Evolutionary conservation across 441 rosid species (phyloP).

Genomic region (Gossypium aridum): DNA sequence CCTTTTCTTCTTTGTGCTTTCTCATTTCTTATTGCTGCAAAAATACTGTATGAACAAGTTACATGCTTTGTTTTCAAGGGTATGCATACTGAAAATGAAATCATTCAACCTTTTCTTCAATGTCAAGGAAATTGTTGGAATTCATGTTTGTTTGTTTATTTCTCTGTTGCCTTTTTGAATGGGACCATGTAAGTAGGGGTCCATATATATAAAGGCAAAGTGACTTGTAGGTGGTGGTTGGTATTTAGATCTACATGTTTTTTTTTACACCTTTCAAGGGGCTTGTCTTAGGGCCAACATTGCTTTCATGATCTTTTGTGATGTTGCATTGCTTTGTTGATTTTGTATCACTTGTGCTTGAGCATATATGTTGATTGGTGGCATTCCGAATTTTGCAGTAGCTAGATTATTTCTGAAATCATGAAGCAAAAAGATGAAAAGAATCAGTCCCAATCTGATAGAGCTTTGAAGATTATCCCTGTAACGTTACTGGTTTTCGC

Average conservation of each 20-base stretch:
- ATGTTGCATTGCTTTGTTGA: background rate
- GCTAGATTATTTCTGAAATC: constrained; percentile 10
- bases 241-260: background rate
- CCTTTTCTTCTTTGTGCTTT: background rate
- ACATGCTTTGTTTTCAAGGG: background rate
- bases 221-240: constrained; percentile 1
- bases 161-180: constrained; percentile 19
- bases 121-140: constrained; percentile 31
- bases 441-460: constrained; percentile 39
- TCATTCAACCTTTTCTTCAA: constrained; percentile 27
- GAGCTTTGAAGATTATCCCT: constrained; percentile 42
- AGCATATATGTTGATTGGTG: background rate
- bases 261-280: background rate
- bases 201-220: constrained; percentile 25
- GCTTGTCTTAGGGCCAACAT: background rate
- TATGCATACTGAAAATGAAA: background rate
- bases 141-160: constrained; percentile 1
- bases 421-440: constrained; percentile 90
- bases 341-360: background rate
- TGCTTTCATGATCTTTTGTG: background rate
- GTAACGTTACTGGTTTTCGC: constrained; percentile 39
- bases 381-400: constrained; percentile 18
- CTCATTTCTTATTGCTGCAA: background rate
- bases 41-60: background rate
- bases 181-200: constrained; percentile 22